Evolutionary conservation across 179 eudicot species (phyloP).

Genomic region (Nepenthes alata): DNA sequence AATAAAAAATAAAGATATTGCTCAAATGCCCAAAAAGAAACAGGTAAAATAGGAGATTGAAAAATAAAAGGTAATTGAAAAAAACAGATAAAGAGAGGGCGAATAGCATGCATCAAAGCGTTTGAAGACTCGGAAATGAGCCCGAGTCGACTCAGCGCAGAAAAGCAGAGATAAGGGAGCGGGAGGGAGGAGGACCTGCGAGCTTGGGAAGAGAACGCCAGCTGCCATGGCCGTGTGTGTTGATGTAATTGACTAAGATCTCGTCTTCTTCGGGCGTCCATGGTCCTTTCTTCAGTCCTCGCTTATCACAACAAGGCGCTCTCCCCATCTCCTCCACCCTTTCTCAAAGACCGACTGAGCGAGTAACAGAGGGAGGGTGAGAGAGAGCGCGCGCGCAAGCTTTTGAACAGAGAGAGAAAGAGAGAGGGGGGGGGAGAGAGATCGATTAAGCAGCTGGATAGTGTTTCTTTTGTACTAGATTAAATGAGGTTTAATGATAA

Average conservation of each 20-base stretch:
- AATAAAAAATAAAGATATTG: too few species aligned
- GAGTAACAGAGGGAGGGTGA: background rate
- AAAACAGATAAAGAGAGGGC: too few species aligned
- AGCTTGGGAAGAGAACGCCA: constrained; percentile 44
- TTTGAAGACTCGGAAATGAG: background rate
- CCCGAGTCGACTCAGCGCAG: background rate
- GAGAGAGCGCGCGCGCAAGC: background rate
- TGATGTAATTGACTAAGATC: constrained; percentile 25
- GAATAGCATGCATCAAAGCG: background rate
- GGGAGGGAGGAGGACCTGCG: constrained; percentile 22
- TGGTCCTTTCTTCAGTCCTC: constrained; percentile 42
- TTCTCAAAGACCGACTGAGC: background rate
- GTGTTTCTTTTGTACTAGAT: background rate
- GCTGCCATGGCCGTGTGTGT: constrained; percentile 29
- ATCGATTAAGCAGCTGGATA: background rate
- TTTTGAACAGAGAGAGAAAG: background rate
- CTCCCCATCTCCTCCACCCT: constrained; percentile 20
- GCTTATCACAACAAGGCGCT: constrained; percentile 32
- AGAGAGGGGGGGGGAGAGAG: background rate
- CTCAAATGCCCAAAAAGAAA: too few species aligned
- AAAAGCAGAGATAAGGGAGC: background rate
- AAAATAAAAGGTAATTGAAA: too few species aligned
- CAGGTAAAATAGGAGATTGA: too few species aligned
- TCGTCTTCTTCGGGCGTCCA: constrained; percentile 47
- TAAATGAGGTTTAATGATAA: background rate